phyloP scores from a whole-genome alignment of 208 protist genomes.

The Acanthamoeba triangularis region DNA sequence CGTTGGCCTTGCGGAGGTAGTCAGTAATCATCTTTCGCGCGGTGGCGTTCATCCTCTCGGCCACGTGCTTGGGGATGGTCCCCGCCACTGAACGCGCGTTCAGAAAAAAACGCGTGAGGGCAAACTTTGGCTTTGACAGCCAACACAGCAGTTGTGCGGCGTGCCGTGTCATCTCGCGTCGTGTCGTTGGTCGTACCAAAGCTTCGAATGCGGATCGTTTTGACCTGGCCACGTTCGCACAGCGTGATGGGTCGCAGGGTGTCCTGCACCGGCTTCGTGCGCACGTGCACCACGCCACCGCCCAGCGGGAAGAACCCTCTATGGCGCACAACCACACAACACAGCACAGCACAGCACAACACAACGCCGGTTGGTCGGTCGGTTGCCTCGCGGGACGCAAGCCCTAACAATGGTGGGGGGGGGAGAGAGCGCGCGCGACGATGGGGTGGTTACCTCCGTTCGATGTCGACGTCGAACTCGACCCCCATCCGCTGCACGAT shows the following conservation, averaged over 20 bases:
- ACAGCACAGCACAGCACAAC: no score
- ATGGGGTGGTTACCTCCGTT: conserved; percentile 67
- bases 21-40: conserved; percentile 71
- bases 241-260: conserved; percentile 78
- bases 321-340: background rate
- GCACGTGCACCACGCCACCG: conserved; percentile 72
- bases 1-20: background rate
- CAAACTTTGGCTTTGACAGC: background rate
- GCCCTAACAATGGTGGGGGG: no score
- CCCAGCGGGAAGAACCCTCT: conserved; percentile 83
- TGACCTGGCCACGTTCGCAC: conserved; percentile 74
- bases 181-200: no score
- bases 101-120: background rate
- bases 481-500: conserved; percentile 68
- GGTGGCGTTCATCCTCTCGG: conserved; percentile 35
- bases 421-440: no score
- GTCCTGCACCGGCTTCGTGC: conserved; percentile 26
- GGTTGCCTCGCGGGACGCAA: no score
- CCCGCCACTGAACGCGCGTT: background rate
- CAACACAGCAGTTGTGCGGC: no score
- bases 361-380: no score
- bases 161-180: no score
- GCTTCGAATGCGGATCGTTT: background rate
- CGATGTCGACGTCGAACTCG: conserved; percentile 37
- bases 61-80: conserved; percentile 28